These are phyloP conservation scores for Malus sylvestris DNA, from an alignment of 306 rosid species.

Conservation along the genomic window DNA sequence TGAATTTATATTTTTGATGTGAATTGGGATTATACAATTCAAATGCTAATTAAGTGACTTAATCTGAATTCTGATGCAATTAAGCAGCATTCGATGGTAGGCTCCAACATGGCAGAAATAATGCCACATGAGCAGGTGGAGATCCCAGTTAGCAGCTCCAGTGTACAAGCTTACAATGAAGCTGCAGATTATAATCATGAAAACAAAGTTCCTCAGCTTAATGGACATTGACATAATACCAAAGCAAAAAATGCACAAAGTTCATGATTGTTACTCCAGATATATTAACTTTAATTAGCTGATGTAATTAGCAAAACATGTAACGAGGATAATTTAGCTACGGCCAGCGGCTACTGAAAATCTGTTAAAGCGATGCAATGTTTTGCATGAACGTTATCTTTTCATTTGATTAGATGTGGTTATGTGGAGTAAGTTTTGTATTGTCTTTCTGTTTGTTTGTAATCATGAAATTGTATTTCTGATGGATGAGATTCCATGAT, in stretches of 20 bases:
- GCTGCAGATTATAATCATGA: conserved; percentile 22
- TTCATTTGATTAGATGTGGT: too few relatives aligned
- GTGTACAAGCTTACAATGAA: conserved; percentile 35
- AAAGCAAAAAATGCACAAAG: neutral
- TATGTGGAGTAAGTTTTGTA: too few relatives aligned
- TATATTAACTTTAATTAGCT: neutral
- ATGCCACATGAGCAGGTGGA: conserved; percentile 47
- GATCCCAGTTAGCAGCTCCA: conserved; percentile 41
- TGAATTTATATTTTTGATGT: neutral
- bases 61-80: neutral
- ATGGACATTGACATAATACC: conserved; percentile 2
- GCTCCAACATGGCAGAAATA: conserved; percentile 38
- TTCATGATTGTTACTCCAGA: neutral
- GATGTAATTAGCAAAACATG: neutral
- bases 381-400: too few relatives aligned
- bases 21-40: neutral
- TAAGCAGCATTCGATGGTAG: conserved; percentile 39
- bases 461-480: too few relatives aligned
- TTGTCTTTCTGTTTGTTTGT: too few relatives aligned
- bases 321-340: neutral
- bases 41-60: neutral
- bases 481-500: too few relatives aligned
- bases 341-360: neutral
- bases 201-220: conserved; percentile 30
- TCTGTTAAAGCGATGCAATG: too few relatives aligned